phyloP scores from a whole-genome alignment of 495 filamentous ascomycete species.

The Aspergillus indologenus region DNA sequence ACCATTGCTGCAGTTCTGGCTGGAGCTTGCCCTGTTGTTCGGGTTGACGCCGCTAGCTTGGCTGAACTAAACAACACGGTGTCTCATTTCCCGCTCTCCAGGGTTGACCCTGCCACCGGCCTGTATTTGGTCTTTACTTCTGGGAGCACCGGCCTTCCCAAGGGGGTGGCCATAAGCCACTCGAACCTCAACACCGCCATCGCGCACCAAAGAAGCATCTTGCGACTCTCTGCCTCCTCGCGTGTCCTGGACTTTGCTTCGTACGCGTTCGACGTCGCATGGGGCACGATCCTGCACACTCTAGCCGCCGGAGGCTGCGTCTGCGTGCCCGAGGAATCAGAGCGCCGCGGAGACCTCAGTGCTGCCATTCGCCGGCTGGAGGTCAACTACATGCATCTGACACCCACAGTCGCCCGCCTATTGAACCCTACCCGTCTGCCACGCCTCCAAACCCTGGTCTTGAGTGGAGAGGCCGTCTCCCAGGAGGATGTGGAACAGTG shows the following conservation, averaged over 20 bases:
- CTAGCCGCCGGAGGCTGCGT: conserved; percentile 20
- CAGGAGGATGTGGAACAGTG: conserved; percentile 3
- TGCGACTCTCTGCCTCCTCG: conserved; percentile 14
- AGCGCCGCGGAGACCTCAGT: conserved; percentile 6
- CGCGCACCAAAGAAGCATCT: conserved; percentile 51
- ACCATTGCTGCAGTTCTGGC: too few species aligned
- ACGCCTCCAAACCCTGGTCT: conserved; percentile 29
- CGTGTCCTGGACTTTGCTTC: conserved; percentile 18
- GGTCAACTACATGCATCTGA: conserved; percentile 8
- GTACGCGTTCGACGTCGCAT: conserved; percentile 19
- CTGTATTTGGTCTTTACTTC: conserved; percentile 56
- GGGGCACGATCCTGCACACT: conserved; percentile 15
- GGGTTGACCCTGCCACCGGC: too few species aligned
- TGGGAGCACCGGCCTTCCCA: conserved; percentile 76
- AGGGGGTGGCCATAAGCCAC: conserved; percentile 66
- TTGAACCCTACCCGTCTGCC: conserved; percentile 30
- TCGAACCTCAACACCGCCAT: neutral
- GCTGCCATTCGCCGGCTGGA: neutral
- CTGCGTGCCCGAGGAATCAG: conserved; percentile 21
- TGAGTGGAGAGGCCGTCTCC: conserved; percentile 42
- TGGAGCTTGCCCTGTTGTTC: too few species aligned
- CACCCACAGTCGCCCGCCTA: conserved; percentile 20
- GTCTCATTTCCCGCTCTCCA: too few species aligned
- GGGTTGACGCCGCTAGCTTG: too few species aligned
- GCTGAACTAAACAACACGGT: too few species aligned